Base-by-base conservation (phyloP, 768 basidiomycete genomes). In the Daedaleopsis nitida region DNA sequence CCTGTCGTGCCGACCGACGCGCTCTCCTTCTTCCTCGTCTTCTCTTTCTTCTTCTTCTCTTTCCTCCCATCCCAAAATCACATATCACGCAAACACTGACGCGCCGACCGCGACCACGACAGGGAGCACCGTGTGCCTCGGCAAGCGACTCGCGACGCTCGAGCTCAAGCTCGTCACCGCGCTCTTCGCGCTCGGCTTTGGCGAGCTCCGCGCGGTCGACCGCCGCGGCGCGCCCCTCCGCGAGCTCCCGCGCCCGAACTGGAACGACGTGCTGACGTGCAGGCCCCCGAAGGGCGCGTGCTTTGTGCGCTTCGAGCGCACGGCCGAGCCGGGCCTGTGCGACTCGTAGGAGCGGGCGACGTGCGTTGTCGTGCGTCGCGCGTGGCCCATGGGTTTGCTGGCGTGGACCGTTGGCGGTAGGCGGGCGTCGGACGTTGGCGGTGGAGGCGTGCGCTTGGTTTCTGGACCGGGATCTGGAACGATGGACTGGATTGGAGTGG, bases 211-310 rank as follows among this genome's bases (percentile, higher is more conserved):
- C 45, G 74, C 86, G 59, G 82, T 89, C 14, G 85, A 90, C 68
- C 73, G 73, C 38, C 69, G 65, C 27, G 89, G 87, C 38, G 74
- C 76, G 64, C 73, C 73, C 8, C 75, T 77, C 7, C 72, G 75
- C 23, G 60, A 55, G 54, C 74, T 78, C 11, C 88, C 88, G 37
- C 78, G 72, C 39, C 90, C 90, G 11, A 87, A 92, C 68, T 91
- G 90, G 90, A 91, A 92, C 73, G 89, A 91, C 70, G 83, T 83
- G 60, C 78, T 89, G 45, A 75, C 85, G 58, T 89, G 89, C 72
- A 82, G 85, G 47, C 89, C 89, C 6, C 77, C 81, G 55, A 71
- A 77, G 55, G 83, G 80, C 42, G 76, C 81, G 32, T 87, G 84
- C 70, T 82, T 77, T 66, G 68, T 90, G 44, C 60, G 63, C 17